A percentile compares a stretch with the other conserved stretches of the same genome.
phyloP scores from a whole-genome alignment of 148 eudicot genomes.

The Oxyria digyna region DNA sequence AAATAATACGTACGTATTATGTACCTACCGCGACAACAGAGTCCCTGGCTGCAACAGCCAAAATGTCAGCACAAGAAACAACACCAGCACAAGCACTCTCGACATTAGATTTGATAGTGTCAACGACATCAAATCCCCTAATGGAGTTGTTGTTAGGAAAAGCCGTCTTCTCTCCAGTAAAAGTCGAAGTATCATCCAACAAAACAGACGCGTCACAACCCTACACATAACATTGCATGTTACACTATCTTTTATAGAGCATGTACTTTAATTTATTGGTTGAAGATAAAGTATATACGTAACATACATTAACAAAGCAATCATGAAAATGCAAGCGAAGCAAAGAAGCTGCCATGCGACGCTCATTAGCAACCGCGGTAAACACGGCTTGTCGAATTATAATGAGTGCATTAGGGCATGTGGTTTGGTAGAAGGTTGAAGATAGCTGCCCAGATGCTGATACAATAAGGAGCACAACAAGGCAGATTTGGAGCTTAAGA shows the following conservation, averaged over 20 bases:
- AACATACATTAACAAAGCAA: conserved; percentile 22
- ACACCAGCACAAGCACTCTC: conserved; percentile 8
- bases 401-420: conserved; percentile 10
- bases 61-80: conserved; percentile 13
- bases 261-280: neutral
- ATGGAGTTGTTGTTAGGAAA: conserved; percentile 7
- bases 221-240: too few relatives aligned
- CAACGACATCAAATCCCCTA: conserved; percentile 5
- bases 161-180: conserved; percentile 12
- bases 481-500: neutral
- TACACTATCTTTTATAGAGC: neutral
- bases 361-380: conserved; percentile 14
- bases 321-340: conserved; percentile 23
- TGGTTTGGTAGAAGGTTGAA: neutral
- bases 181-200: conserved; percentile 3
- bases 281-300: neutral
- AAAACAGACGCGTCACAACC: conserved; percentile 11
- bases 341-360: conserved; percentile 18
- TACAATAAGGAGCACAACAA: neutral
- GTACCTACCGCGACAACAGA: conserved; percentile 7
- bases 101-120: neutral
- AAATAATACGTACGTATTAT: too few relatives aligned
- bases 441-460: neutral
- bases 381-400: conserved; percentile 10
- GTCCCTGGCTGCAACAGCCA: conserved; percentile 12